Evolutionary conservation across 805 yeast genomes (phyloP), one percentile per base, ranked within the genome.

Genomic region (Candida railenensis): DNA sequence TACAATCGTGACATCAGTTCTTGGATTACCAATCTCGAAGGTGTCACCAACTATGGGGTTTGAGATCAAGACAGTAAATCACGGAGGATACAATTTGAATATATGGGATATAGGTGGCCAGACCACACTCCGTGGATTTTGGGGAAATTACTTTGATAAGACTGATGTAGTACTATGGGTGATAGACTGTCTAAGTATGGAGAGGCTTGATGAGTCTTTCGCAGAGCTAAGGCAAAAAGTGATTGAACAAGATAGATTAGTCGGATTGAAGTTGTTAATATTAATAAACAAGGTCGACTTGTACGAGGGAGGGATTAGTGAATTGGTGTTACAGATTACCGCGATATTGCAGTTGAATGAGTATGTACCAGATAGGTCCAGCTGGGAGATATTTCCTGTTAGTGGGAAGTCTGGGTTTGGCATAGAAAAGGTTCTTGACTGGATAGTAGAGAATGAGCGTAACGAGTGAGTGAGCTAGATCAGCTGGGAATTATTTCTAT

Each of bases 41-140:
- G 82, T 90, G 4, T 77, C 88, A 8, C 97, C 98, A 0, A 91
- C 98, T 0, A 78, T 91, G 75, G 98, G 98, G 14, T 92, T 91
- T 65, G 85, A 82, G 55, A 92, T 91, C 51, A 76, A 80, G 42
- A 81, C 91, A 1, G 56, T 87, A 1, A 56, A 62, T 1, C 65
- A 71, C 51, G 50, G 63, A 1, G 74, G 69, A 2, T 75, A 64
- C 53, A 74, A 73, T 34, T 59, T 86, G 43, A 83, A 83, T 52
- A 61, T 85, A 25, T 86, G 96, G 98, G 96, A 89, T 59, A 82
- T 91, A 11, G 98, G 98, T 3, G 98, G 77, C 0, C 77, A 73
- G 50, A 60, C 63, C 9, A 67, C 69, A 42, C 53, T 73, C 18
- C 63, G 77, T 15, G 54, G 61, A 32, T 73, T 73, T 53, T 73